phyloP scores from a whole-genome alignment of 2,329 filamentous ascomycete genomes.

The Fusarium foetens region DNA sequence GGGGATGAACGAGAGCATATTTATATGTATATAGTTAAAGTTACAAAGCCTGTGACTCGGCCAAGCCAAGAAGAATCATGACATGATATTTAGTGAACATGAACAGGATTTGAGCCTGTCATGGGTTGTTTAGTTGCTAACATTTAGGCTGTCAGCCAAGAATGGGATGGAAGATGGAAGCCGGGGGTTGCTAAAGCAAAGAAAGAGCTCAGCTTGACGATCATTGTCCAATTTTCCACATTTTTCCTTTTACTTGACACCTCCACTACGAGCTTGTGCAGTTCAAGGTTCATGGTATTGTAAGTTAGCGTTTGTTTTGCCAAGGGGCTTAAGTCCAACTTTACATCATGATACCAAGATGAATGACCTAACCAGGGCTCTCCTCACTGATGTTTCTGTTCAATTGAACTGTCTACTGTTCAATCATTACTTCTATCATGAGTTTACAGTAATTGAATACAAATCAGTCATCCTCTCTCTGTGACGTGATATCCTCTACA shows the following conservation, averaged over 20 bases:
- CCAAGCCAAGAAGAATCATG: conserved; percentile 36
- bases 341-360: conserved; percentile 17
- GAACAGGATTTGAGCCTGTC: conserved; percentile 28
- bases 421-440: neutral
- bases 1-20: conserved; percentile 9
- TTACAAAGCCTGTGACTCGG: conserved; percentile 8
- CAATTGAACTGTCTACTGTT: neutral
- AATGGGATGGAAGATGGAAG: conserved; percentile 17
- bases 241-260: neutral
- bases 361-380: neutral
- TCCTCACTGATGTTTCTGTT: neutral
- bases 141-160: conserved; percentile 17
- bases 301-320: neutral
- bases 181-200: neutral
- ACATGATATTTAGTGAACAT: conserved; percentile 26
- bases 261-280: neutral
- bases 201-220: conserved; percentile 25
- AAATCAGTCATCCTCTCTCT: neutral
- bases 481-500: conserved; percentile 27
- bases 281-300: conserved; percentile 11
- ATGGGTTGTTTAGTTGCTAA: neutral
- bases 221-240: conserved; percentile 2
- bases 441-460: neutral
- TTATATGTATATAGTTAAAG: conserved; percentile 7
- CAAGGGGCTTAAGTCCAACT: conserved; percentile 4